Evolutionary conservation across 257 asterid genomes (phyloP).

Genomic region (Fraxinus cuspidata): DNA sequence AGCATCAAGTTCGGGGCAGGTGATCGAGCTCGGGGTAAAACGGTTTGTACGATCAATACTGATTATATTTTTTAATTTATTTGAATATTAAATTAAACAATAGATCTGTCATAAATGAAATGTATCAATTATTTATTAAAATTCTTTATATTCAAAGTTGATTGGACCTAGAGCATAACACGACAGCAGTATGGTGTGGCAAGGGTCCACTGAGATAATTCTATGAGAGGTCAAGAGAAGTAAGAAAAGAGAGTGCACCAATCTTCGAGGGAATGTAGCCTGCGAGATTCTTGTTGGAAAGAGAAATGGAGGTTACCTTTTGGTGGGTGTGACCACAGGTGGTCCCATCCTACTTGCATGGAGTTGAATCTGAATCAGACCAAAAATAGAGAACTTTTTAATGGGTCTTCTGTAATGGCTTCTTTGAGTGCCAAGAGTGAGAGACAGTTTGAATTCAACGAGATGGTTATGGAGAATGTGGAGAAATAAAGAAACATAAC

Average conservation of each 20-base stretch:
- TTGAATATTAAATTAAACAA: too few relatives aligned
- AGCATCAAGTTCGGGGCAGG: too few relatives aligned
- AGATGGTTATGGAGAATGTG: slow-evolving; percentile 38
- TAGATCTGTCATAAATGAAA: too few relatives aligned
- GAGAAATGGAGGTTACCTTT: slow-evolving; percentile 62
- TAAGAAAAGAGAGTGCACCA: slow-evolving; percentile 68
- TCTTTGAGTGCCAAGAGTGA: slow-evolving; percentile 88
- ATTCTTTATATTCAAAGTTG: too few relatives aligned
- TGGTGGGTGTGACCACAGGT: slow-evolving; percentile 55
- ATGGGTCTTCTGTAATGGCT: slow-evolving; percentile 69
- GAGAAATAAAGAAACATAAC: slow-evolving; percentile 39
- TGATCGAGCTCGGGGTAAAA: too few relatives aligned
- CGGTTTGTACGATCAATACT: too few relatives aligned
- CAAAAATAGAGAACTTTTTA: slow-evolving; percentile 59
- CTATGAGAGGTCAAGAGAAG: slow-evolving; percentile 68
- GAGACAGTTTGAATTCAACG: slow-evolving; percentile 75
- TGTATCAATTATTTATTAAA: too few relatives aligned
- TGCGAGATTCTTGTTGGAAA: slow-evolving; percentile 57
- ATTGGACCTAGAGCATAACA: too few relatives aligned
- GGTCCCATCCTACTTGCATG: slow-evolving; percentile 87
- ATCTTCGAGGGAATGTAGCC: slow-evolving; percentile 94
- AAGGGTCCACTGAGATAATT: slow-evolving; percentile 68
- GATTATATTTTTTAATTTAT: too few relatives aligned
- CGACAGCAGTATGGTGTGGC: slow-evolving; percentile 54
- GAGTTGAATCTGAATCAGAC: slow-evolving; percentile 65